Percentiles rank a stretch among this genome's conserved stretches.
phyloP scores from a whole-genome alignment of 2,329 filamentous ascomycete species.

The Aureobasidium sp. region DNA sequence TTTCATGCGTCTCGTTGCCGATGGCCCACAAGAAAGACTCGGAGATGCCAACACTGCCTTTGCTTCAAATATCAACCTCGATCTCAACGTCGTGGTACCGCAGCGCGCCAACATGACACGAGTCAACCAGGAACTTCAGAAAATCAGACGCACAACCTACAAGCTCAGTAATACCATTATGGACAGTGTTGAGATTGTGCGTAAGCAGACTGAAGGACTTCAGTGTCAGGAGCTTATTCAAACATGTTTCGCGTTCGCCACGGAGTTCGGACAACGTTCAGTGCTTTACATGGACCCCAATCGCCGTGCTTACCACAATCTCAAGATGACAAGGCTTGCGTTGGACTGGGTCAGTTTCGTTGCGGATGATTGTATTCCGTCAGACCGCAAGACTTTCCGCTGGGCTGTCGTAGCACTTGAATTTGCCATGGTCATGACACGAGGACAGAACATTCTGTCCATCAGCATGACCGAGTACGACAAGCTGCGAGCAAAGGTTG shows the following conservation, averaged over 20 bases:
- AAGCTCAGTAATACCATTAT: conserved; percentile 97
- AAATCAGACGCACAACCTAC: conserved; percentile 92
- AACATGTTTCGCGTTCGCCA: conserved; percentile 97
- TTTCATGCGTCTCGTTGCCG: conserved; percentile 79
- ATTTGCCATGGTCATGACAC: conserved; percentile 95
- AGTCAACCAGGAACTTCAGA: conserved; percentile 83
- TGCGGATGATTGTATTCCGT: conserved; percentile 90
- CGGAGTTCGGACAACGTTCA: conserved; percentile 93
- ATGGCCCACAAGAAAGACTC: conserved; percentile 73
- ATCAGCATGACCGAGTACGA: conserved; percentile 84
- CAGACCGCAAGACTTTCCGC: conserved; percentile 90
- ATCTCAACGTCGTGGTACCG: conserved; percentile 83
- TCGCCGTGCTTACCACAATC: conserved; percentile 90
- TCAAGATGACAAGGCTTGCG: conserved; percentile 86
- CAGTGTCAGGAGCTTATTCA: conserved; percentile 95
- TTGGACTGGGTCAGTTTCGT: conserved; percentile 98
- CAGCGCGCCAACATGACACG: conserved; percentile 88
- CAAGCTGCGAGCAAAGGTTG: conserved; percentile 76
- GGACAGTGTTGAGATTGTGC: conserved; percentile 93
- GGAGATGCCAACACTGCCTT: conserved; percentile 73
- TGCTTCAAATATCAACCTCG: conserved; percentile 71
- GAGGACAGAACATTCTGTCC: conserved; percentile 85
- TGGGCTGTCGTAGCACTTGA: conserved; percentile 95
- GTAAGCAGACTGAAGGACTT: conserved; percentile 73
- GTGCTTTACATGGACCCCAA: conserved; percentile 95